phyloP scores from a whole-genome alignment of 305 asterid species.

The Solanum chacoense region DNA sequence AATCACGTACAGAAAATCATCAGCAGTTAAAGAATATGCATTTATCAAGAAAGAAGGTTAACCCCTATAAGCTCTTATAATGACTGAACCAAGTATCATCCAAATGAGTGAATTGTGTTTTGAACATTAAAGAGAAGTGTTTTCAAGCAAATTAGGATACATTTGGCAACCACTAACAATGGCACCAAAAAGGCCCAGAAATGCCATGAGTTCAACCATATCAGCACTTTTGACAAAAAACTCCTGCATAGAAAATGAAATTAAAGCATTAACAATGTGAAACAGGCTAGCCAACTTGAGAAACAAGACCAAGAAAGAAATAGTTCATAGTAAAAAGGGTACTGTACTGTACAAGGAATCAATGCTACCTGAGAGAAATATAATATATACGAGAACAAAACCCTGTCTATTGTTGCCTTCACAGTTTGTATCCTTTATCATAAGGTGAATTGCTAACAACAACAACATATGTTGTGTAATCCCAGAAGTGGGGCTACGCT shows the following conservation, averaged over 20 bases:
- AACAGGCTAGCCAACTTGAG: not conserved
- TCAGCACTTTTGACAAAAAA: constrained; percentile 87
- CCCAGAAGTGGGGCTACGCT: not conserved
- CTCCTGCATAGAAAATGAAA: constrained; percentile 47
- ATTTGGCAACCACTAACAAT: constrained; percentile 78
- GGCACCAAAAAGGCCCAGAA: constrained; percentile 93
- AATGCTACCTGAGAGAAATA: not conserved
- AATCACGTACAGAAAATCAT: not conserved
- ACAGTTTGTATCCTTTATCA: not conserved
- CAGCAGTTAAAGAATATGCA: not conserved
- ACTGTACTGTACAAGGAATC: not conserved
- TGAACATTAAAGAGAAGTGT: not conserved
- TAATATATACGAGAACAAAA: not conserved
- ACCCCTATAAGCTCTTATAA: not conserved
- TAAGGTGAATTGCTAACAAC: not conserved
- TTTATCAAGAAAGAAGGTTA: not conserved
- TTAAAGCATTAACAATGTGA: not conserved
- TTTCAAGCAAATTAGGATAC: constrained; percentile 43
- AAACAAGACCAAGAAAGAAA: not conserved
- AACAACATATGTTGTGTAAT: not conserved
- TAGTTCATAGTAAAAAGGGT: not conserved
- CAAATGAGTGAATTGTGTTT: not conserved
- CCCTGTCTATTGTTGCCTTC: not conserved
- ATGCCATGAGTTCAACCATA: constrained; percentile 87
- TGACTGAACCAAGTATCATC: not conserved